phyloP scores from a whole-genome alignment of 306 rosid species.

The Morella rubra region DNA sequence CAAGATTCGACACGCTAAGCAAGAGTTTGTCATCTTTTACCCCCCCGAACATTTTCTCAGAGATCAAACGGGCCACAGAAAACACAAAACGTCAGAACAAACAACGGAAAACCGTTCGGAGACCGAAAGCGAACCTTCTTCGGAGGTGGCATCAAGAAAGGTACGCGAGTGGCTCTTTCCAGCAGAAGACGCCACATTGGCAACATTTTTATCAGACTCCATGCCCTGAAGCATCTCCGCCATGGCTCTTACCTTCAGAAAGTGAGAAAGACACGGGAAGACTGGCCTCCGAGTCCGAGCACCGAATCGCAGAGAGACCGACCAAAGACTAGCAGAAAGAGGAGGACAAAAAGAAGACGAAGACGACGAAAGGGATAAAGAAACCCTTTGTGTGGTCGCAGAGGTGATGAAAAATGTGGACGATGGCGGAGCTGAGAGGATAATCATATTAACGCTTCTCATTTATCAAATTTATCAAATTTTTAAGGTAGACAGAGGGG shows the following conservation, averaged over 20 bases:
- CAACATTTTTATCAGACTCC: slow-evolving; percentile 13
- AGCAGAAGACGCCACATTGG: slow-evolving; percentile 9
- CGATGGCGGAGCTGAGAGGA: slow-evolving; percentile 34
- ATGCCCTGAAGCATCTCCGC: slow-evolving; percentile 43
- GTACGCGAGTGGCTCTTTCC: slow-evolving; percentile 38
- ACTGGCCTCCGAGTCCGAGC: slow-evolving; percentile 6
- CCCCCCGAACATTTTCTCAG: neutral
- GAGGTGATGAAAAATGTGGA: slow-evolving; percentile 22
- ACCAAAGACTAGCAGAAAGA: slow-evolving; percentile 25
- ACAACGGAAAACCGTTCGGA: neutral
- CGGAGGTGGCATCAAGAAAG: slow-evolving; percentile 41
- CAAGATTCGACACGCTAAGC: neutral
- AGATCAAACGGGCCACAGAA: neutral
- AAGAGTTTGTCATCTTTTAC: neutral
- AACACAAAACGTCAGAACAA: neutral
- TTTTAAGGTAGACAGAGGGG: too few relatives aligned
- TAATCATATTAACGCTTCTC: slow-evolving; percentile 31
- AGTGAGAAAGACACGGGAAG: slow-evolving; percentile 35
- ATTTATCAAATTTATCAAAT: too few relatives aligned
- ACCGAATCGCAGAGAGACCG: slow-evolving; percentile 31
- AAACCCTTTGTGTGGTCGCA: slow-evolving; percentile 29
- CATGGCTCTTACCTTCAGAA: slow-evolving; percentile 35
- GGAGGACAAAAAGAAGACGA: slow-evolving; percentile 21
- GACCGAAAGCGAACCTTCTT: slow-evolving; percentile 36
- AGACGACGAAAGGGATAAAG: slow-evolving; percentile 20